phyloP scores from a whole-genome alignment of 495 filamentous ascomycete species.

The Trichoderma gamsii region DNA sequence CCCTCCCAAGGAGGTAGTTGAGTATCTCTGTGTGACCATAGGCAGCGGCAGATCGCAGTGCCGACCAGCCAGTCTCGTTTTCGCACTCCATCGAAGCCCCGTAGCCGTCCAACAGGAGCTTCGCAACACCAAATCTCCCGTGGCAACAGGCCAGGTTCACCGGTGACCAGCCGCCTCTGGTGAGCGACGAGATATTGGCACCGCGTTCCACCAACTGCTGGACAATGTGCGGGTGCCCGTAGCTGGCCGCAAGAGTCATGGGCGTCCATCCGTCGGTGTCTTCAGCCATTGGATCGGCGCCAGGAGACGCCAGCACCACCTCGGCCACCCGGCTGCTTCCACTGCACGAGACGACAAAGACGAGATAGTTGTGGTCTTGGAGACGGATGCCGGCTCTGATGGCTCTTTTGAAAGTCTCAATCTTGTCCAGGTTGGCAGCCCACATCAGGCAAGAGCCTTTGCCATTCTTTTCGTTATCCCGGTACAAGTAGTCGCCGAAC shows the following conservation, averaged over 20 bases:
- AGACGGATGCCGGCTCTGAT: background rate
- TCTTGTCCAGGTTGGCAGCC: background rate
- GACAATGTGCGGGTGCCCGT: background rate
- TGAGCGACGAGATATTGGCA: background rate
- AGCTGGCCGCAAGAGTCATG: background rate
- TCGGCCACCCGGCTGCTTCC: background rate
- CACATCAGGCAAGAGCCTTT: background rate
- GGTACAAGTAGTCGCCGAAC: background rate
- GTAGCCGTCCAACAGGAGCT: constrained; percentile 3
- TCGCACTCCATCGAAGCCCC: background rate
- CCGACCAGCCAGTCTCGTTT: background rate
- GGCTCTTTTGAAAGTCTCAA: background rate
- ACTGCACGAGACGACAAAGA: background rate
- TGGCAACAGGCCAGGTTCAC: background rate
- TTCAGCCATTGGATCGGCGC: background rate
- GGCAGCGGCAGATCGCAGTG: background rate
- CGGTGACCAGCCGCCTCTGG: background rate
- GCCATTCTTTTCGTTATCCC: background rate
- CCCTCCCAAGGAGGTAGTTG: background rate
- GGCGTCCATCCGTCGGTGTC: background rate
- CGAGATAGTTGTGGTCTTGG: background rate
- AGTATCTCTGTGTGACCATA: background rate
- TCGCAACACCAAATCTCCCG: background rate
- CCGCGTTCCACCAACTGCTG: background rate
- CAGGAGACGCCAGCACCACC: background rate